Evolutionary conservation across 2,329 filamentous ascomycete genomes (phyloP).

Genomic region (Phaeosphaeria sp.): DNA sequence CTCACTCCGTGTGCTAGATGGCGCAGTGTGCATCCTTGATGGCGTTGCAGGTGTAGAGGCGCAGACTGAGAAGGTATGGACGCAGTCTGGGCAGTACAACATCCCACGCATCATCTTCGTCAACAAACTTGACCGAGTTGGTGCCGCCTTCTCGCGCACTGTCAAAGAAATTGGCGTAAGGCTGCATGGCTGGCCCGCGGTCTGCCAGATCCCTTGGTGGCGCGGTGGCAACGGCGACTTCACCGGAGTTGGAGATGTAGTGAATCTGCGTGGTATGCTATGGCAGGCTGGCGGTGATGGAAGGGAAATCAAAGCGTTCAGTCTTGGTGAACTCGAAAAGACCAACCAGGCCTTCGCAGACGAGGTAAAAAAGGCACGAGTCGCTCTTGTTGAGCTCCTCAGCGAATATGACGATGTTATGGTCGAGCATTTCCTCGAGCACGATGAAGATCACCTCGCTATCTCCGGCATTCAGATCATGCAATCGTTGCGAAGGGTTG

Average conservation of each 20-base stretch:
- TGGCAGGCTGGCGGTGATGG: slow-evolving; percentile 75
- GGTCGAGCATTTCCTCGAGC: slow-evolving; percentile 82
- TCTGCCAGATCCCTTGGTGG: slow-evolving; percentile 97
- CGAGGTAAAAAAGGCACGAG: slow-evolving; percentile 78
- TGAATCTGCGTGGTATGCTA: slow-evolving; percentile 75
- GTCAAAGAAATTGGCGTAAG: slow-evolving; percentile 84
- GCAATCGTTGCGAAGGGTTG: slow-evolving; percentile 74
- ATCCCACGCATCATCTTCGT: slow-evolving; percentile 85
- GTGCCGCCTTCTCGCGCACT: slow-evolving; percentile 81
- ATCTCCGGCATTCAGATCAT: slow-evolving; percentile 73
- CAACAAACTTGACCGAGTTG: slow-evolving; percentile 86
- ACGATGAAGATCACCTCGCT: slow-evolving; percentile 73
- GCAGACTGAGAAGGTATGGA: slow-evolving; percentile 96
- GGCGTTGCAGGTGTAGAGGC: slow-evolving; percentile 94
- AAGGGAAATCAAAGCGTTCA: slow-evolving; percentile 64
- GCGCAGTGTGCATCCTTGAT: slow-evolving; percentile 90
- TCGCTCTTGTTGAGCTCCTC: slow-evolving; percentile 79
- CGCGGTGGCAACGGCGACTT: slow-evolving; percentile 74
- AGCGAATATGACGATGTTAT: slow-evolving; percentile 89
- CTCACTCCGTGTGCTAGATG: slow-evolving; percentile 86
- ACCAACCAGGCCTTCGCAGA: slow-evolving; percentile 60
- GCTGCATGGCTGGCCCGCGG: slow-evolving; percentile 82
- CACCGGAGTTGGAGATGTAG: slow-evolving; percentile 82
- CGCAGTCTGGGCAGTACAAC: slow-evolving; percentile 81
- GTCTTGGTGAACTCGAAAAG: slow-evolving; percentile 60